Evolutionary conservation across 2,329 filamentous ascomycete genomes (phyloP).

Genomic region (Graphilbum ipis-grandicollis): DNA sequence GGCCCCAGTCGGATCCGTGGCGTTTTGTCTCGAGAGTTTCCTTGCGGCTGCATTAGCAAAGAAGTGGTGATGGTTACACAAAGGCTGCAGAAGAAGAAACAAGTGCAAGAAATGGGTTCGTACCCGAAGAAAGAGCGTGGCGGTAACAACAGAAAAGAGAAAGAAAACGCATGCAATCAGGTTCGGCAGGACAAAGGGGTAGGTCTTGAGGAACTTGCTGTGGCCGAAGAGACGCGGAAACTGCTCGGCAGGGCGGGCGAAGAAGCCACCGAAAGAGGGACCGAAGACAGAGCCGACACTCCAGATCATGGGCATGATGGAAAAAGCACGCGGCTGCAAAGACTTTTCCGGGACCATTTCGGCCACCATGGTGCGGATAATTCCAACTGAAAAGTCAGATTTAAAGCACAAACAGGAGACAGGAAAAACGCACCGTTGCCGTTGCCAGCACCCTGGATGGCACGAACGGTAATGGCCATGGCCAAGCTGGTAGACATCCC

Average conservation of each 20-base stretch:
- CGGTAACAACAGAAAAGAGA: conserved; percentile 54
- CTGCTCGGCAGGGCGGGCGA: conserved; percentile 64
- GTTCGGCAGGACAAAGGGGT: conserved; percentile 76
- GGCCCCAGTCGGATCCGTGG: conserved; percentile 54
- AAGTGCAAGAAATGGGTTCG: conserved; percentile 3
- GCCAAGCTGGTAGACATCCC: conserved; percentile 63
- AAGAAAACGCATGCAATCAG: conserved; percentile 63
- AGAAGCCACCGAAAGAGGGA: conserved; percentile 70
- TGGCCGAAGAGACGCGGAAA: conserved; percentile 54
- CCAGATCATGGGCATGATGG: conserved; percentile 83
- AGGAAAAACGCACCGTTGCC: conserved; percentile 48
- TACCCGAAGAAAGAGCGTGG: conserved; percentile 60
- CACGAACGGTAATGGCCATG: conserved; percentile 65
- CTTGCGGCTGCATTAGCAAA: conserved; percentile 15
- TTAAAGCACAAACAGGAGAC: neutral
- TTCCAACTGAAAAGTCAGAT: conserved; percentile 42
- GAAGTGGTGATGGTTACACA: neutral
- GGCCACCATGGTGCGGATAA: conserved; percentile 79
- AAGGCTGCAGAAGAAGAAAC: neutral
- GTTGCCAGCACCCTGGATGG: conserved; percentile 67
- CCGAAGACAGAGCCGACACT: conserved; percentile 70
- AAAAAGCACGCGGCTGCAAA: conserved; percentile 77
- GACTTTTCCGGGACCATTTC: conserved; percentile 81
- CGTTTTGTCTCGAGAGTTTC: conserved; percentile 68
- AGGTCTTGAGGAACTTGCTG: conserved; percentile 50